Percentiles rank a stretch among this genome's conserved stretches.
Evolutionary conservation across 2,329 filamentous ascomycete genomes (phyloP).

Genomic region (Ophiostoma sp.): DNA sequence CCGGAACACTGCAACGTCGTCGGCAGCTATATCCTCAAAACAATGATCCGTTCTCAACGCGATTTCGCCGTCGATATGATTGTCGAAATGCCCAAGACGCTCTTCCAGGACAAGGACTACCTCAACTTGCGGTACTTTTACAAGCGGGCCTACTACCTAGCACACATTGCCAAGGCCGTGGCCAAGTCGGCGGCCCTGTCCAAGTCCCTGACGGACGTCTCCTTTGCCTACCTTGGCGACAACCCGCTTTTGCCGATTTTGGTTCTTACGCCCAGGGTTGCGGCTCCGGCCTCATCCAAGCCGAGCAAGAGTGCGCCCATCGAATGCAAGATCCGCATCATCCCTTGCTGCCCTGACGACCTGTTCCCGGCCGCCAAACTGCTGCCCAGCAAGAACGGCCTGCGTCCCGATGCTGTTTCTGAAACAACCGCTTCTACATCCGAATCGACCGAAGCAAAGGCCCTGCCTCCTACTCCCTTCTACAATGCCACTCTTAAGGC

Average conservation of each 20-base stretch:
- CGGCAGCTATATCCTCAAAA: slow-evolving; percentile 80
- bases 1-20: slow-evolving; percentile 82
- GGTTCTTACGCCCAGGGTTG: slow-evolving; percentile 35
- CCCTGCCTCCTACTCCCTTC: slow-evolving; percentile 65
- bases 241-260: slow-evolving; percentile 75
- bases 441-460: slow-evolving; percentile 46
- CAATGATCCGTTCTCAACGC: slow-evolving; percentile 65
- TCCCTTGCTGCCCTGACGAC: slow-evolving; percentile 69
- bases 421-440: slow-evolving; percentile 32
- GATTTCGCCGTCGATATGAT: slow-evolving; percentile 74
- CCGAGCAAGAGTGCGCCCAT: background rate
- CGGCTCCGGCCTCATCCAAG: slow-evolving; percentile 29
- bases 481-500: slow-evolving; percentile 86
- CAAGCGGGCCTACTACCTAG: slow-evolving; percentile 88
- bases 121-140: slow-evolving; percentile 92
- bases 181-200: slow-evolving; percentile 54
- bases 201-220: slow-evolving; percentile 56
- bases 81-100: slow-evolving; percentile 73
- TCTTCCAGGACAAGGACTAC: slow-evolving; percentile 95
- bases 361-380: slow-evolving; percentile 74
- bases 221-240: slow-evolving; percentile 68
- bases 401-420: slow-evolving; percentile 55
- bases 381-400: slow-evolving; percentile 66
- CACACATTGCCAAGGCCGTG: slow-evolving; percentile 73
- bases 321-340: slow-evolving; percentile 63